Evolutionary conservation across 2,329 filamentous ascomycete genomes (phyloP).

Genomic region (Aspergillus floridensis): DNA sequence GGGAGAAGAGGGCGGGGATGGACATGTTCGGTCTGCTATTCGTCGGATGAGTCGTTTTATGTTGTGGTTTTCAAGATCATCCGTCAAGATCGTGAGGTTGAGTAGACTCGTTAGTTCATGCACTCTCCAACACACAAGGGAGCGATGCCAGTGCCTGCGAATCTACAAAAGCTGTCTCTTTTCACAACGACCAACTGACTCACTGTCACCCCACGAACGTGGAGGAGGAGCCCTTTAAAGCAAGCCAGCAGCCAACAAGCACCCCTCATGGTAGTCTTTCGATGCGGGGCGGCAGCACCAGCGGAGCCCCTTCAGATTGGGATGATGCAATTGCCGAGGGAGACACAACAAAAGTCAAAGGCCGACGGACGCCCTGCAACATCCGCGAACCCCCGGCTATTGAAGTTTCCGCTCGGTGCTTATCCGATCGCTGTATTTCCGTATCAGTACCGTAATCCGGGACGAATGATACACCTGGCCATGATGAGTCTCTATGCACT

Average conservation of each 20-base stretch:
- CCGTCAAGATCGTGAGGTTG: no score
- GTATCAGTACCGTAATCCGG: neutral
- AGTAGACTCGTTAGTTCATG: no score
- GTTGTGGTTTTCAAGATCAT: no score
- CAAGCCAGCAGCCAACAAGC: no score
- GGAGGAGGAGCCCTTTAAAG: no score
- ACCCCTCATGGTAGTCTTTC: no score
- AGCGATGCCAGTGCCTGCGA: no score
- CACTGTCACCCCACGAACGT: no score
- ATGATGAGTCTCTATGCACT: no score
- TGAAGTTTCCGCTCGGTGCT: neutral
- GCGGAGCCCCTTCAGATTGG: neutral
- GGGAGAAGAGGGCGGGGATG: conserved; percentile 37
- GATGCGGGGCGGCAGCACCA: neutral
- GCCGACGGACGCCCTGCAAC: neutral
- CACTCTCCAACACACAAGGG: no score
- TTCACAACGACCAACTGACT: no score
- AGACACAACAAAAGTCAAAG: neutral
- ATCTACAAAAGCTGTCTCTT: no score
- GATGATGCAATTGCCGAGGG: neutral
- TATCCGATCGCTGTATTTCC: neutral
- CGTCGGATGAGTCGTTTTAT: neutral
- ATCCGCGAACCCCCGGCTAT: neutral
- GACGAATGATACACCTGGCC: neutral
- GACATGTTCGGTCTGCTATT: conserved; percentile 25